Conservation (phyloP, 768 basidiomycete genomes). For the Termitomyces sp. region DNA sequence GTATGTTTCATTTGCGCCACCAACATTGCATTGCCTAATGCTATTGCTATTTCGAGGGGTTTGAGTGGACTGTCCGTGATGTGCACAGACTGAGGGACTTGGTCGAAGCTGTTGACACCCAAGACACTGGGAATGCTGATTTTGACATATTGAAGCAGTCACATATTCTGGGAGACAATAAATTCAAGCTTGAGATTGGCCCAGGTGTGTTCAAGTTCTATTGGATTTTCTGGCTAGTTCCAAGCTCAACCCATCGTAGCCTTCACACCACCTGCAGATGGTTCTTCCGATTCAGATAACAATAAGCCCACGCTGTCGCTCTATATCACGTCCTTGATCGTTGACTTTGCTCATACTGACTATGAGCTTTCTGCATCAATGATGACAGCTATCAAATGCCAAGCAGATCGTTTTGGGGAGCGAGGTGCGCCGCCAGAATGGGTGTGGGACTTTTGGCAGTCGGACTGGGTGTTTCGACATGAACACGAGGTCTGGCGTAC, state of each 20-base stretch:
- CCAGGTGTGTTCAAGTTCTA: constrained; percentile 12
- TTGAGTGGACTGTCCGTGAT: constrained; percentile 67
- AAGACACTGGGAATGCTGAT: constrained; percentile 31
- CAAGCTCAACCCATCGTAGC: constrained; percentile 7
- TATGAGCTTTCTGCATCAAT: constrained; percentile 61
- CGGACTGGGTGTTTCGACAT: constrained; percentile 64
- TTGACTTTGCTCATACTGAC: constrained; percentile 56
- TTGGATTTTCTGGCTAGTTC: neutral
- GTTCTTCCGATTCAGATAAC: constrained; percentile 16
- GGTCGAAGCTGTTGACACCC: constrained; percentile 40
- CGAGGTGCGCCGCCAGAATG: constrained; percentile 63
- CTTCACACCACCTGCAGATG: constrained; percentile 20
- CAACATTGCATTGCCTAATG: constrained; percentile 1
- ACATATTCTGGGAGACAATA: constrained; percentile 63
- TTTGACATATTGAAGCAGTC: constrained; percentile 64
- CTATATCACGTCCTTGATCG: constrained; percentile 60
- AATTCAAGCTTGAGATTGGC: constrained; percentile 72
- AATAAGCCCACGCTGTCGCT: constrained; percentile 46
- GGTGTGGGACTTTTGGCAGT: constrained; percentile 72
- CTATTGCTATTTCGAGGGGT: constrained; percentile 38
- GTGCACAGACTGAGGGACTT: constrained; percentile 52
- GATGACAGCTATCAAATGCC: constrained; percentile 68
- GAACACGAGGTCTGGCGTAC: constrained; percentile 74
- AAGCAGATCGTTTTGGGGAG: constrained; percentile 54
- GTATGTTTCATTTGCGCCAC: constrained; percentile 26